Evolutionary conservation across 1,284 basidiomycete genomes (phyloP).

Genomic region (Ustilago hordei): DNA sequence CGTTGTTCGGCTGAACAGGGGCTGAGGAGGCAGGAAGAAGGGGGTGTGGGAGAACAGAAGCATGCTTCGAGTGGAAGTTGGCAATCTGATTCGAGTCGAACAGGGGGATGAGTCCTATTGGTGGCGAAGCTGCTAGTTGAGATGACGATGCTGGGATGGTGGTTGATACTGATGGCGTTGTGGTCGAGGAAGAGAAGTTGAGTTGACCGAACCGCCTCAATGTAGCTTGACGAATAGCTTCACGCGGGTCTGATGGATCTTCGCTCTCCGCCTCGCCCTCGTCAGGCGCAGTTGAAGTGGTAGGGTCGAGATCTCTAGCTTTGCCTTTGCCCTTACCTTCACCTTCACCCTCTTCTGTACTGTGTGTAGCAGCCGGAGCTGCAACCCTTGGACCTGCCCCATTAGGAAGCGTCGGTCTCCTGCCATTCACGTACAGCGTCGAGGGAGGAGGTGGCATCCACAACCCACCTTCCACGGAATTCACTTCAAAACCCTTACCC

Average conservation of each 20-base stretch:
- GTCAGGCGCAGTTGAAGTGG: not conserved
- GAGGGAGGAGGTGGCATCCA: slow-evolving; percentile 57
- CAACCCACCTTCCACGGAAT: slow-evolving; percentile 10
- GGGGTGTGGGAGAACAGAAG: slow-evolving; percentile 49
- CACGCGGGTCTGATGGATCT: slow-evolving; percentile 41
- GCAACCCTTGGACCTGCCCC: not conserved
- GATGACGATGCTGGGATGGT: not conserved
- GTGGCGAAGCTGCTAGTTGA: not conserved
- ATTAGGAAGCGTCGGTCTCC: not conserved
- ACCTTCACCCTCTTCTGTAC: not conserved
- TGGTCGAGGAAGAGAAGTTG: not conserved
- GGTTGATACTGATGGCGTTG: not conserved
- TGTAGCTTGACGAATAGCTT: slow-evolving; percentile 48
- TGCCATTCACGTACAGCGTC: slow-evolving; percentile 21
- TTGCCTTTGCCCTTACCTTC: slow-evolving; percentile 21
- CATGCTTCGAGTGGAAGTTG: slow-evolving; percentile 53
- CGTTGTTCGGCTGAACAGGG: not conserved
- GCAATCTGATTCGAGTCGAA: slow-evolving; percentile 51
- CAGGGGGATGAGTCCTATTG: slow-evolving; percentile 57
- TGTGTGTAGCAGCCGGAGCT: not conserved
- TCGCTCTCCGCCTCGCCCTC: not conserved
- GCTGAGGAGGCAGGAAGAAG: slow-evolving; percentile 13
- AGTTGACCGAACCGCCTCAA: slow-evolving; percentile 28
- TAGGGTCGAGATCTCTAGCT: slow-evolving; percentile 11
- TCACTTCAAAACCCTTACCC: slow-evolving; percentile 1